Evolutionary conservation across 306 rosid genomes (phyloP).

Genomic region (Quercus alba): DNA sequence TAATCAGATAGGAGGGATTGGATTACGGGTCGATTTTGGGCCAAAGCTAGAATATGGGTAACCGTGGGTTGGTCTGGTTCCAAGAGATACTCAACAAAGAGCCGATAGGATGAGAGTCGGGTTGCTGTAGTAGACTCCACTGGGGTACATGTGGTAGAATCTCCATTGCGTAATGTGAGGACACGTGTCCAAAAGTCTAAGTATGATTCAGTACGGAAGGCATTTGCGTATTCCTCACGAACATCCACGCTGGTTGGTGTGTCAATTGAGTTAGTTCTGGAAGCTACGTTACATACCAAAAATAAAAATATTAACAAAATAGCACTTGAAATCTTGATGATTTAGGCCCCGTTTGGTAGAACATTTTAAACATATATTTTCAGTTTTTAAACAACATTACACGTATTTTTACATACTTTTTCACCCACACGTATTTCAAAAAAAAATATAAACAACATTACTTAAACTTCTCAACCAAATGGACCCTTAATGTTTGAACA

Average conservation of each 20-base stretch:
- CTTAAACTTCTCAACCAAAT: too few species aligned
- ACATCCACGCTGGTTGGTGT: constrained; percentile 37
- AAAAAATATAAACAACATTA: too few species aligned
- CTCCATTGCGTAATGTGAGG: constrained; percentile 21
- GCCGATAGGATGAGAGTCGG: constrained; percentile 74
- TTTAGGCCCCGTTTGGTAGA: too few species aligned
- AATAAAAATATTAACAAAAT: not conserved
- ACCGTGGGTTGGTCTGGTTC: constrained; percentile 61
- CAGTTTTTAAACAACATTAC: too few species aligned
- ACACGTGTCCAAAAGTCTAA: constrained; percentile 79
- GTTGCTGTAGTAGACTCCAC: constrained; percentile 48
- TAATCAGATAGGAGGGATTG: constrained; percentile 47
- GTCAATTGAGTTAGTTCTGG: constrained; percentile 4
- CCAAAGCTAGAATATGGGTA: constrained; percentile 22
- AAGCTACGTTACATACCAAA: constrained; percentile 10
- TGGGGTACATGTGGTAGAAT: constrained; percentile 20
- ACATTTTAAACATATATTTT: too few species aligned
- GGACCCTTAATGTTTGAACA: too few species aligned
- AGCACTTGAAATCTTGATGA: not conserved
- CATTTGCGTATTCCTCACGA: constrained; percentile 70
- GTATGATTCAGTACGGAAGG: constrained; percentile 82
- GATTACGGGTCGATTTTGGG: constrained; percentile 24
- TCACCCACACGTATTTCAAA: too few species aligned
- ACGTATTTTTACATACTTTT: too few species aligned
- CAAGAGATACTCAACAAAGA: constrained; percentile 63